phyloP scores from a whole-genome alignment of 2,329 filamentous ascomycete species.

The Trichoderma sp. region DNA sequence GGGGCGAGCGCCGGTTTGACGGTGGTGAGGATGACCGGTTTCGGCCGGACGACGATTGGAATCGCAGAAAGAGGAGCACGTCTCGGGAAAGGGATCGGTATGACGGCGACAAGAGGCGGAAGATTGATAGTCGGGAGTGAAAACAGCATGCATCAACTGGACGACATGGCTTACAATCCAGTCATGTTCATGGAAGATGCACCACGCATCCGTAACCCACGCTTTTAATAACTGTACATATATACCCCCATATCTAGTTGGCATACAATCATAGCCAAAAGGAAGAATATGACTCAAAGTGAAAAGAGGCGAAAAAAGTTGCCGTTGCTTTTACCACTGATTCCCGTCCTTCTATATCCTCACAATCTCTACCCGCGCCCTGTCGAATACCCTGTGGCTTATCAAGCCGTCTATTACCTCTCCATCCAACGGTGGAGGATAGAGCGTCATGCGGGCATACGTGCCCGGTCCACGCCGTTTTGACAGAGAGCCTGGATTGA shows the following conservation, averaged over 20 bases:
- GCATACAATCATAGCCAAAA: not conserved
- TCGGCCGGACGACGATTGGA: conserved; percentile 61
- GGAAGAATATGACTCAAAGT: not conserved
- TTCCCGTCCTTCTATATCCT: conserved; percentile 58
- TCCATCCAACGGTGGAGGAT: conserved; percentile 63
- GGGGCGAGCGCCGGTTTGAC: conserved; percentile 40
- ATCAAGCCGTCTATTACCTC: conserved; percentile 62
- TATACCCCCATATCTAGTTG: conserved; percentile 15
- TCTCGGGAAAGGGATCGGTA: conserved; percentile 58
- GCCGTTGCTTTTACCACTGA: too few species aligned
- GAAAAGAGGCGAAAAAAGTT: too few species aligned
- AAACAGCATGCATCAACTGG: not conserved
- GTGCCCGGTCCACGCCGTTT: conserved; percentile 85
- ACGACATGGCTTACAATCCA: not conserved
- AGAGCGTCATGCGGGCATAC: conserved; percentile 76
- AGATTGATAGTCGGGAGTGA: conserved; percentile 50
- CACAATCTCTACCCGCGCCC: conserved; percentile 84
- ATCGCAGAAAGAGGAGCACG: conserved; percentile 59
- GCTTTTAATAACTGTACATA: not conserved
- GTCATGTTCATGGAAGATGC: not conserved
- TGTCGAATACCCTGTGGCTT: conserved; percentile 75
- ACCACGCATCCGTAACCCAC: not conserved
- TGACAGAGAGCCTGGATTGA: conserved; percentile 87
- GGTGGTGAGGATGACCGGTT: conserved; percentile 64
- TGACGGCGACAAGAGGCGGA: conserved; percentile 62